Base-by-base conservation (phyloP, 768 basidiomycete genomes). In the Boletus vermiculosoides region DNA sequence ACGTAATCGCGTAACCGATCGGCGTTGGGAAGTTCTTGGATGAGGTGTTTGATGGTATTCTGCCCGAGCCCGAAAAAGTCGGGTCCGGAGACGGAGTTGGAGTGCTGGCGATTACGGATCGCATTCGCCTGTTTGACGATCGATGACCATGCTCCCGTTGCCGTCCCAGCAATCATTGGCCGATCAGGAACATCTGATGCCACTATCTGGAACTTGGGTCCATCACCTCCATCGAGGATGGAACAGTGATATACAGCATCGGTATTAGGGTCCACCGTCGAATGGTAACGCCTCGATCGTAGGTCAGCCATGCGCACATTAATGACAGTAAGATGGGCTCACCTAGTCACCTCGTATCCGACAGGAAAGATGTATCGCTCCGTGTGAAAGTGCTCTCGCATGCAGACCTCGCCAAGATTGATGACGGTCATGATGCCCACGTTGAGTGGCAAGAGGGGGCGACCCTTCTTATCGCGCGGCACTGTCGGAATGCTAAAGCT, bases 281-380 rank as follows among this genome's bases (percentile, higher is more conserved):
- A 93, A 22, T 86, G 77, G 66, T 92, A 94, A 23, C 88, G 86
- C 58, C 91, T 92, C 57, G 31, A 59, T 9, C 56, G 45, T 10
- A 7, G 45, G 54, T 59, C 50, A 55, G 50, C 41, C 54, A 22
- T 22, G 42, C 30, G 53, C 28, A 45, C 34, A 40, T 34, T 2
- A n/a, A 20, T 22, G 56, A 37, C n/a, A 18, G 20, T 40, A 15
- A 25, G 57, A 44, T 11, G 0, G 34, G 5, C 80, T 48, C 41
- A 88, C 90, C 90, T 80, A 5, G 84, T 87, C 6, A 91, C 88
- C 66, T 90, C 88, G 67, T 92, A 93, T 16, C 90, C 90, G 40
- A 92, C 87, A 11, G 92, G 92, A 64, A 91, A 94, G 60, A 94
- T 93, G 67, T 93, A 93, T 51, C 92, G 77, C 68, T 93, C 90